Evolutionary conservation across 139 green algal species (phyloP).

Genomic region (Chlorella sp.): DNA sequence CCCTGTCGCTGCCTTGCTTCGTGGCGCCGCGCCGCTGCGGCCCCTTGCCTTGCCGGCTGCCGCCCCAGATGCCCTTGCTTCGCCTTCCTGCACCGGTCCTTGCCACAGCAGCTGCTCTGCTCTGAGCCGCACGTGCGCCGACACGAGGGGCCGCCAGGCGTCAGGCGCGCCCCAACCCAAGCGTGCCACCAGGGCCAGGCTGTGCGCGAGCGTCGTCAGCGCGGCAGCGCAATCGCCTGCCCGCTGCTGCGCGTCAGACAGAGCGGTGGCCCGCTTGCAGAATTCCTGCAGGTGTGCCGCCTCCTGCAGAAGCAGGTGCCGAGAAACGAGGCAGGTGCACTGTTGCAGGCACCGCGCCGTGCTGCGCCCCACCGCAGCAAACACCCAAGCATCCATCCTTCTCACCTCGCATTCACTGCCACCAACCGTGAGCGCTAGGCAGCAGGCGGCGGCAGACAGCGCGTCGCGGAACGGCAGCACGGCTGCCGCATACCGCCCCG

Average conservation of each 20-base stretch:
- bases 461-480: conserved; percentile 5
- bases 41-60: background rate
- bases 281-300: background rate
- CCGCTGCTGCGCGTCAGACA: conserved; percentile 13
- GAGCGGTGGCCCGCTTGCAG: background rate
- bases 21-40: background rate
- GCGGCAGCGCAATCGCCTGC: background rate
- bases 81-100: background rate
- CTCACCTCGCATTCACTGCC: background rate
- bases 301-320: background rate
- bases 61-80: background rate
- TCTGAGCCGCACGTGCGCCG: conserved; percentile 11
- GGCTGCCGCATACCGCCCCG: background rate
- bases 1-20: background rate
- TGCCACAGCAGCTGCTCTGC: conserved; percentile 1
- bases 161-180: background rate
- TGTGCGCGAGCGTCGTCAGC: conserved; percentile 6
- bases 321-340: background rate
- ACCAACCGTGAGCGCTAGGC: background rate
- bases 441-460: background rate
- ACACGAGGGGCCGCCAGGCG: conserved; percentile 18
- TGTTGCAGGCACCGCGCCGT: background rate
- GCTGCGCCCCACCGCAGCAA: background rate
- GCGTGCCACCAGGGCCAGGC: conserved; percentile 1
- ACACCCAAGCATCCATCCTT: background rate